phyloP scores from a whole-genome alignment of 176 grass and related monocot species.

The Urochloa ruziziensis region DNA sequence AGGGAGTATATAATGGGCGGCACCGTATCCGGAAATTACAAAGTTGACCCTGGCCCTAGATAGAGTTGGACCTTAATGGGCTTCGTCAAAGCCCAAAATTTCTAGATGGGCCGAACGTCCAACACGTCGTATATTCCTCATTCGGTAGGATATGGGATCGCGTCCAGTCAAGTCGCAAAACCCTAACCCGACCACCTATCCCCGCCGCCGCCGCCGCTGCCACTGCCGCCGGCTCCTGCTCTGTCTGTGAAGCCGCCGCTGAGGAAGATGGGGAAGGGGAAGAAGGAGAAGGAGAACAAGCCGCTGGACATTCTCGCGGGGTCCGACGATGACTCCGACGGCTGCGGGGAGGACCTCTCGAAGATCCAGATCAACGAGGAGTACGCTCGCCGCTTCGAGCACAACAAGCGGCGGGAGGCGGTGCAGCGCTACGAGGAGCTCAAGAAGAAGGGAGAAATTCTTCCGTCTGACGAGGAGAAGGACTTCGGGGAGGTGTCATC shows the following conservation, averaged over 20 bases:
- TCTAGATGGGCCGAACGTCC: not conserved
- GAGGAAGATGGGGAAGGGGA: not conserved
- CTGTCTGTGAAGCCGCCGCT: not conserved
- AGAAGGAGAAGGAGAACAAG: not conserved
- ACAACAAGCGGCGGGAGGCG: conserved; percentile 85
- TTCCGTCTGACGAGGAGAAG: not conserved
- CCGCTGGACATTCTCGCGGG: conserved; percentile 32
- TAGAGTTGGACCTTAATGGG: not conserved
- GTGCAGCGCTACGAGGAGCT: conserved; percentile 57
- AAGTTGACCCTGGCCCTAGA: conserved; percentile 11
- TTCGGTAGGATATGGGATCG: not conserved
- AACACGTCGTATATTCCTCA: not conserved
- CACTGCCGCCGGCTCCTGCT: not conserved
- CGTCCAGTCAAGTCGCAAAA: not conserved
- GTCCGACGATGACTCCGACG: conserved; percentile 30
- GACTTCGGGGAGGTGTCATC: not conserved
- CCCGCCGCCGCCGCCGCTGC: no score
- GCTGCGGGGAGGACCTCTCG: conserved; percentile 39
- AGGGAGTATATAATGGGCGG: conserved; percentile 18
- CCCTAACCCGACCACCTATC: conserved; percentile 11
- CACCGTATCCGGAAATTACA: not conserved
- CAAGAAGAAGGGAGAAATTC: conserved; percentile 51
- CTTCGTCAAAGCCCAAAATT: not conserved
- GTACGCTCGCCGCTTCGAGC: conserved; percentile 65
- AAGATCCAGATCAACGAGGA: conserved; percentile 77